These are phyloP conservation scores for Microdochium trichocladiopsis DNA, from an alignment of 2,329 filamentous ascomycete species.

Conservation along the genomic window DNA sequence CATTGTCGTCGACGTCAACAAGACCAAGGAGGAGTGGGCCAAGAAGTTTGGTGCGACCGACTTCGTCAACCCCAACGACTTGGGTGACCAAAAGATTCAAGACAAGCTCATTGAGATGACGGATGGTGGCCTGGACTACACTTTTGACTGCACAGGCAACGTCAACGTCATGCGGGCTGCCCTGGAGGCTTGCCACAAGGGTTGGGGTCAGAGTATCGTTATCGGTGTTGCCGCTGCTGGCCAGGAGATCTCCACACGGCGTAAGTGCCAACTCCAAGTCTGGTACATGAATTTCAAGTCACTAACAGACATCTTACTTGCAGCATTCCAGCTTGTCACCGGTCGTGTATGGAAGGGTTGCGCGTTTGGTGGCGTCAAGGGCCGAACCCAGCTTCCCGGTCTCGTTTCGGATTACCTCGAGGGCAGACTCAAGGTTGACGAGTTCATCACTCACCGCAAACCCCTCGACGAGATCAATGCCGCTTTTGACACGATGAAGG, in stretches of 20 bases:
- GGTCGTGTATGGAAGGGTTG: conserved; percentile 97
- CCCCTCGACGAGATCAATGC: conserved; percentile 75
- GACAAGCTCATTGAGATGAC: conserved; percentile 96
- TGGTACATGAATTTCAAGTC: conserved; percentile 2
- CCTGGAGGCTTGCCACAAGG: conserved; percentile 97
- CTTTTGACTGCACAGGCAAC: conserved; percentile 98
- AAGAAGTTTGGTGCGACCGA: conserved; percentile 93
- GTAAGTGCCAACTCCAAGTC: conserved; percentile 38
- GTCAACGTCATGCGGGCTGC: conserved; percentile 88
- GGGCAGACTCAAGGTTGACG: conserved; percentile 92
- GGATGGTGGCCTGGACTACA: conserved; percentile 96
- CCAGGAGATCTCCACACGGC: conserved; percentile 89
- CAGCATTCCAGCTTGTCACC: conserved; percentile 97
- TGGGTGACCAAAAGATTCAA: conserved; percentile 73
- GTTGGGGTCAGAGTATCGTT: conserved; percentile 96
- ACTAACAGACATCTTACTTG: conserved; percentile 7
- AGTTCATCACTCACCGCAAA: conserved; percentile 98
- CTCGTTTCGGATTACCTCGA: conserved; percentile 86
- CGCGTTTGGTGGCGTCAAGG: conserved; percentile 97
- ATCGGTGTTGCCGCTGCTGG: conserved; percentile 96
- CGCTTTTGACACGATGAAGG: conserved; percentile 91
- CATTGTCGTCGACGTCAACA: conserved; percentile 73
- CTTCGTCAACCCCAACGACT: conserved; percentile 88
- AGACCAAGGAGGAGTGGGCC: conserved; percentile 83
- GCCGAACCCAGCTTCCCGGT: conserved; percentile 80